Conservation (phyloP, 441 rosid genomes). For the Mallotus repandus region DNA sequence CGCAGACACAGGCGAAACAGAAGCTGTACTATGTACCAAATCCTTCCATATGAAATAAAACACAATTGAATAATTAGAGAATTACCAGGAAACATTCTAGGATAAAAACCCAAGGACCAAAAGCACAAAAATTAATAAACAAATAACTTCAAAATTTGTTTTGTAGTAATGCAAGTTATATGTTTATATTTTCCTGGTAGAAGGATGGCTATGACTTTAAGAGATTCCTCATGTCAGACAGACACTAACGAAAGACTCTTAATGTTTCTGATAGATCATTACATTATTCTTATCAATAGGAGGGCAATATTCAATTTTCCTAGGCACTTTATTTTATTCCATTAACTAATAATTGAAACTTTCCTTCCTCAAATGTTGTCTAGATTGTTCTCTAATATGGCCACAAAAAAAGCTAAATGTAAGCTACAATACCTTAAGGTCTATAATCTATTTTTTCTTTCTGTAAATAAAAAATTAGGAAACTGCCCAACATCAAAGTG, state of each 20-base stretch:
- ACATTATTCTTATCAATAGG: not conserved
- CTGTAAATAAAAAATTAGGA: not conserved
- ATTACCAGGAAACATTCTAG: constrained; percentile 3
- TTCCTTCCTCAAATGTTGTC: not conserved
- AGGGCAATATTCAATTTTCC: not conserved
- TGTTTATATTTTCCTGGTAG: not conserved
- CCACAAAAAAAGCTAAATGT: not conserved
- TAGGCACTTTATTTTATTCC: not conserved
- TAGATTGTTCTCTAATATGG: not conserved
- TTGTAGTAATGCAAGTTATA: not conserved
- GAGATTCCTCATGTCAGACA: not conserved
- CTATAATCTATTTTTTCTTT: not conserved
- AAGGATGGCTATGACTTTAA: not conserved
- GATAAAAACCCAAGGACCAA: not conserved
- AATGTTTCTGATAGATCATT: not conserved
- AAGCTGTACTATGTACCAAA: constrained; percentile 50
- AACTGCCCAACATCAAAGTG: constrained; percentile 16
- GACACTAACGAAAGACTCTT: not conserved
- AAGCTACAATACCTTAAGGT: not conserved
- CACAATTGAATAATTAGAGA: constrained; percentile 15
- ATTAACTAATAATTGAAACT: not conserved
- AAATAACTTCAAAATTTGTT: not conserved
- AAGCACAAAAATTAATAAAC: not conserved
- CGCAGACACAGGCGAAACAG: constrained; percentile 46
- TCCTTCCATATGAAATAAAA: constrained; percentile 45